Percentiles rank a stretch among this genome's conserved stretches.
These are phyloP conservation scores for Sphagnum magellanicum DNA, from an alignment of 228 moss, liverwort and hornwort genomes.

Conservation along the genomic window DNA sequence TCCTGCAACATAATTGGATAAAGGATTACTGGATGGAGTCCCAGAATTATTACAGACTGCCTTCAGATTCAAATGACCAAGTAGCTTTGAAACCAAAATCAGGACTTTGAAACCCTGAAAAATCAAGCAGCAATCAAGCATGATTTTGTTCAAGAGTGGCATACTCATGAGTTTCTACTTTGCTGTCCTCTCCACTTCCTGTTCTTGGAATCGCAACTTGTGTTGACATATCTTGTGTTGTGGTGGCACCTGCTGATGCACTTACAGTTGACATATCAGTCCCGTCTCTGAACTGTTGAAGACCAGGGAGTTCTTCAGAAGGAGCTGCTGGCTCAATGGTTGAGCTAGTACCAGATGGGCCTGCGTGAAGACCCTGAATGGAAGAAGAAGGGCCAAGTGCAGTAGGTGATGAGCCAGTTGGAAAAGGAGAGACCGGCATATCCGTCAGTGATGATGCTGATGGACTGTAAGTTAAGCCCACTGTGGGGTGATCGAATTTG, in stretches of 20 bases:
- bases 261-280: constrained; percentile 47
- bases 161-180: constrained; percentile 60
- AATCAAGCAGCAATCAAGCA: constrained; percentile 10
- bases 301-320: constrained; percentile 59
- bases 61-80: constrained; percentile 47
- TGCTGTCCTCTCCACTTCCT: constrained; percentile 43
- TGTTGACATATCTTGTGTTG: constrained; percentile 35
- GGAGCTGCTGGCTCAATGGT: constrained; percentile 53
- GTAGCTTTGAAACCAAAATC: constrained; percentile 27
- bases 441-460: constrained; percentile 90
- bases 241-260: constrained; percentile 31
- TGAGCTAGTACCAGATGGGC: constrained; percentile 41
- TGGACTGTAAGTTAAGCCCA: constrained; percentile 81
- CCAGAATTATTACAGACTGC: constrained; percentile 65
- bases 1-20: constrained; percentile 40
- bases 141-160: background rate
- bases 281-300: constrained; percentile 46
- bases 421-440: constrained; percentile 93
- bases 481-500: constrained; percentile 96
- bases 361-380: constrained; percentile 24
- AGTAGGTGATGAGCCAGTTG: constrained; percentile 57
- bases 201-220: constrained; percentile 33
- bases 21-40: constrained; percentile 47
- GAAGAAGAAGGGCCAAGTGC: constrained; percentile 69
- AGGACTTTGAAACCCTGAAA: constrained; percentile 14